Conservation (phyloP, 306 rosid species). For the Datisca glomerata region DNA sequence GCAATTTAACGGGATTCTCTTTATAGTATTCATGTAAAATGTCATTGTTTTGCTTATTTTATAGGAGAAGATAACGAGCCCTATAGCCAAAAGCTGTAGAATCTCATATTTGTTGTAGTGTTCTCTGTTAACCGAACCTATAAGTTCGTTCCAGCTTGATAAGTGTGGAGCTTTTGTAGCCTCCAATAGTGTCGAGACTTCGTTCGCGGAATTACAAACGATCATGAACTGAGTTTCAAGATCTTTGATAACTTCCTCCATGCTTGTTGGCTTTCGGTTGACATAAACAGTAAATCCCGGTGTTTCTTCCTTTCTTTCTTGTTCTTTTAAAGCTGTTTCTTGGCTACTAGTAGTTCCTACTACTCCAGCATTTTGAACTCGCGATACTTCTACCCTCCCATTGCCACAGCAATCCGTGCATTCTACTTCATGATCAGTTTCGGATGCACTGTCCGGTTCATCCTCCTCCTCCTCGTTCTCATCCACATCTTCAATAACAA, state of each 20-base stretch:
- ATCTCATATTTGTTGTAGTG: too few relatives aligned
- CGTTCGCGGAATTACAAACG: constrained; percentile 62
- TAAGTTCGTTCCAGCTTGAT: constrained; percentile 39
- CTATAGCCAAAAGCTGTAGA: too few relatives aligned
- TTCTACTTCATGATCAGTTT: constrained; percentile 18
- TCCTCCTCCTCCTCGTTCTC: constrained; percentile 37
- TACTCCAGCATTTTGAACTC: constrained; percentile 38
- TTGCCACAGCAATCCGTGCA: constrained; percentile 20
- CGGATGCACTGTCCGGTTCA: too few relatives aligned
- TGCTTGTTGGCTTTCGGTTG: constrained; percentile 68
- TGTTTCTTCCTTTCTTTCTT: constrained; percentile 48
- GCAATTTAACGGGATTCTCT: too few relatives aligned
- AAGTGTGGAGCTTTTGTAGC: constrained; percentile 46
- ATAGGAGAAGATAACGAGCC: too few relatives aligned
- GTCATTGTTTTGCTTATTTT: too few relatives aligned
- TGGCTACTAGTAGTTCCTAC: constrained; percentile 26
- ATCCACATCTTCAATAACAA: constrained; percentile 48
- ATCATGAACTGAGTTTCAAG: constrained; percentile 61
- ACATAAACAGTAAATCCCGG: constrained; percentile 78
- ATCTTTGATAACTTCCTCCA: constrained; percentile 74
- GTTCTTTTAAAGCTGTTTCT: constrained; percentile 29
- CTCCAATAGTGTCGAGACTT: constrained; percentile 61
- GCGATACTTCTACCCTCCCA: too few relatives aligned
- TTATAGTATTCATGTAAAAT: too few relatives aligned
- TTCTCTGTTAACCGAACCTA: too few relatives aligned